Base-by-base conservation (phyloP, 257 asterid species). In the Jacaranda mimosifolia region DNA sequence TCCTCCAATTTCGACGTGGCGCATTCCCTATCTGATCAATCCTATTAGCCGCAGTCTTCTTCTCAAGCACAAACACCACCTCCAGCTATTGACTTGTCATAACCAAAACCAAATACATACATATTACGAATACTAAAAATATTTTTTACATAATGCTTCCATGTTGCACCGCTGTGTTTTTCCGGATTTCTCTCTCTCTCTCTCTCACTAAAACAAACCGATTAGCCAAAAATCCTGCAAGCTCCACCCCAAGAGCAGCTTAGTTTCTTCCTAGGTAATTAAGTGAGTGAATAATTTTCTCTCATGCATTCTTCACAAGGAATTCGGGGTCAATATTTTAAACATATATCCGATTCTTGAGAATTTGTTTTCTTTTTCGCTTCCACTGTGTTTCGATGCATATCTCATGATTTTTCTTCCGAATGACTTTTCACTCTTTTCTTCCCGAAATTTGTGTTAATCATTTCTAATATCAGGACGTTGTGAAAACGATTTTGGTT, bases 1-100 rank as follows among this genome's bases (percentile, higher is more conserved):
- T 19, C 42, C 10, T 4, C 46, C 17, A 15, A 53, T 55, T 40
- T 45, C 48, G 53, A 84, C 85, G 87, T 82, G 83, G 86, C 86
- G 18, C 10, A 0, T 65, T 78, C 86, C 80, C 19, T 66, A 57
- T 57, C 21, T 43, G 52, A 26, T 26, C 32, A 36, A 32, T 55
- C 70, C 68, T 69, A 40, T 9, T 46, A 60, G 57, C 78, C 52
- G 12, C 45, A 71, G 17, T 42, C 65, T 17, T 17, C 5, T 49
- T 9, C 55, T 15, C 7, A 2, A 26, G 32, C 32, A 26, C 60
- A 21, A 60, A 43, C 35, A 9, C 4, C 67, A 51, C 59, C 66
- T 9, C 32, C 72, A 14, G 9, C 67, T 38, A 13, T 42, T 43
- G 36, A 13, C 10, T 9, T 32, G 32, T 14, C 36, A 7, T 42